Percentiles rank a stretch among this genome's conserved stretches.
phyloP scores from a whole-genome alignment of 257 asterid genomes.

The Datura wrightii region DNA sequence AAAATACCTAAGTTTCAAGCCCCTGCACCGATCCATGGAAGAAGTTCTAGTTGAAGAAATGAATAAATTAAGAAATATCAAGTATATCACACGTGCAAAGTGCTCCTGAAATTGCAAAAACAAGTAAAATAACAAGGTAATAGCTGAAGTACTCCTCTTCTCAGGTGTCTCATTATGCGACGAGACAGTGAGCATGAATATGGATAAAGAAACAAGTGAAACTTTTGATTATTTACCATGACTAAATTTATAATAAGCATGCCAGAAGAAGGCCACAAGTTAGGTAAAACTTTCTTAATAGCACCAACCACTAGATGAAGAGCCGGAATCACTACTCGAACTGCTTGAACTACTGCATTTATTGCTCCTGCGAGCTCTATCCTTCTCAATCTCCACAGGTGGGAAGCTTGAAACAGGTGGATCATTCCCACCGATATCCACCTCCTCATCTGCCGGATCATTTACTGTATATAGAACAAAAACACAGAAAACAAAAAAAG shows the following conservation, averaged over 20 bases:
- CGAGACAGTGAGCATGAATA: neutral
- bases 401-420: conserved; percentile 66
- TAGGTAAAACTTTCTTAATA: conserved; percentile 26
- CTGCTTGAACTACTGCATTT: conserved; percentile 72
- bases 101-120: conserved; percentile 6
- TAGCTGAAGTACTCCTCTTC: neutral
- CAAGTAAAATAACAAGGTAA: neutral
- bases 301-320: conserved; percentile 68
- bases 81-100: neutral
- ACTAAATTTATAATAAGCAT: conserved; percentile 11
- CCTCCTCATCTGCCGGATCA: conserved; percentile 73
- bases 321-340: conserved; percentile 77
- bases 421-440: conserved; percentile 80
- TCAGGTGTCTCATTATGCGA: neutral
- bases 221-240: neutral
- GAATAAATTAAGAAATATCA: neutral
- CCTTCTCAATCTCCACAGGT: conserved; percentile 62
- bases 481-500: neutral
- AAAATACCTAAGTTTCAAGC: neutral
- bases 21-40: neutral
- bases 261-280: conserved; percentile 12
- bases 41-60: conserved; percentile 1
- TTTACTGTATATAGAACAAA: conserved; percentile 32
- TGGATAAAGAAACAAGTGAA: conserved; percentile 9
- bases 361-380: conserved; percentile 53